Percentiles rank a stretch among this genome's conserved stretches.
These are phyloP conservation scores for Neurospora terricola DNA, from an alignment of 495 filamentous ascomycete genomes.

Conservation along the genomic window DNA sequence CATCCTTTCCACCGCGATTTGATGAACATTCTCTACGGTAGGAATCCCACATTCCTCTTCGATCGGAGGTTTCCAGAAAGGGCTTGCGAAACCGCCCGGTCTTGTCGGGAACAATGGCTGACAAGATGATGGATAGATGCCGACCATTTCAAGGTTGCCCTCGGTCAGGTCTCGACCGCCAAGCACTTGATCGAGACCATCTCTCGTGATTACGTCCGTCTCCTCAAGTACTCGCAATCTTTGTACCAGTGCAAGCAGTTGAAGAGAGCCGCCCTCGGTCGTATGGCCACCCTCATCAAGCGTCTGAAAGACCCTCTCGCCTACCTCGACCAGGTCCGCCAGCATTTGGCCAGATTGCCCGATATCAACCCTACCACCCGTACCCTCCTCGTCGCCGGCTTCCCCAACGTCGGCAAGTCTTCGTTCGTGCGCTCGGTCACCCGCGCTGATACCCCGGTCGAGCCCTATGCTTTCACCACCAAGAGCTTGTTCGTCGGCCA, in stretches of 20 bases:
- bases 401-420: slow-evolving; percentile 96
- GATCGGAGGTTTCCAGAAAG: neutral
- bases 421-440: slow-evolving; percentile 87
- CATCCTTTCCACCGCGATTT: slow-evolving; percentile 83
- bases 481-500: slow-evolving; percentile 96
- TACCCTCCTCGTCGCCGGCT: slow-evolving; percentile 90
- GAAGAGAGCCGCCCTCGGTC: slow-evolving; percentile 49
- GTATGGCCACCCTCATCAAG: slow-evolving; percentile 94
- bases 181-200: slow-evolving; percentile 96
- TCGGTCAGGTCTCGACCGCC: slow-evolving; percentile 90
- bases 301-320: slow-evolving; percentile 85
- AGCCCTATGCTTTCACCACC: slow-evolving; percentile 97
- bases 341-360: slow-evolving; percentile 95
- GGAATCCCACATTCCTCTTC: neutral
- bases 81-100: slow-evolving; percentile 39
- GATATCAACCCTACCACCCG: slow-evolving; percentile 94
- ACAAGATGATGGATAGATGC: slow-evolving; percentile 72
- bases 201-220: slow-evolving; percentile 82
- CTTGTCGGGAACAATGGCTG: neutral
- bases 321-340: slow-evolving; percentile 95
- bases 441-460: slow-evolving; percentile 92
- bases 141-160: slow-evolving; percentile 94
- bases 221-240: slow-evolving; percentile 84
- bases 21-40: slow-evolving; percentile 52
- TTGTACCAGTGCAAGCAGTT: slow-evolving; percentile 58